phyloP scores from a whole-genome alignment of 495 filamentous ascomycete genomes.

The Xylaria longipes region DNA sequence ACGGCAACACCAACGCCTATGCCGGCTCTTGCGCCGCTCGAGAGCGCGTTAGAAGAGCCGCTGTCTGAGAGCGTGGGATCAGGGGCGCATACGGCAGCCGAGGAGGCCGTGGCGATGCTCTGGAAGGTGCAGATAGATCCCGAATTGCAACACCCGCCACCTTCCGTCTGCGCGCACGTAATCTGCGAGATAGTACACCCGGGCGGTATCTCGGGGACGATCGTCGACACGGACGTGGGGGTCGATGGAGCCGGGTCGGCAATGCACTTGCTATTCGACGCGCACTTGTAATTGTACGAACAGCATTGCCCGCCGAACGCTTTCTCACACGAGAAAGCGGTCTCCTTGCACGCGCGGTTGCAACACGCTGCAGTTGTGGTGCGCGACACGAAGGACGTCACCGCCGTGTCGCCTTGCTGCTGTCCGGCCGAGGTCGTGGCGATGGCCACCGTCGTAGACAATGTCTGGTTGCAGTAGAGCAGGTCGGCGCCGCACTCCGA shows the following conservation, averaged over 20 bases:
- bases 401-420: background rate
- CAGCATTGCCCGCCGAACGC: slow-evolving; percentile 55
- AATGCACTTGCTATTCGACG: slow-evolving; percentile 33
- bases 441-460: slow-evolving; percentile 30
- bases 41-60: slow-evolving; percentile 34
- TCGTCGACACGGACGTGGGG: slow-evolving; percentile 15
- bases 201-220: slow-evolving; percentile 42
- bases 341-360: slow-evolving; percentile 42
- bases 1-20: slow-evolving; percentile 53
- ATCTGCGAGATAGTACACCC: slow-evolving; percentile 77
- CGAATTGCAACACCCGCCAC: slow-evolving; percentile 76
- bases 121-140: slow-evolving; percentile 68
- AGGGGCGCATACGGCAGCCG: slow-evolving; percentile 34
- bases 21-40: slow-evolving; percentile 50
- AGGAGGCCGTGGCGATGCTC: slow-evolving; percentile 56
- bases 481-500: slow-evolving; percentile 38
- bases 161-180: slow-evolving; percentile 67
- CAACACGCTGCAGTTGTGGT: slow-evolving; percentile 45
- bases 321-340: slow-evolving; percentile 50
- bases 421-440: slow-evolving; percentile 32
- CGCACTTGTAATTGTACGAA: slow-evolving; percentile 45
- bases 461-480: slow-evolving; percentile 30
- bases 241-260: slow-evolving; percentile 32
- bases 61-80: slow-evolving; percentile 25
- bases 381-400: slow-evolving; percentile 25